Percentiles rank a stretch among this genome's conserved stretches.
These are phyloP conservation scores for Dendrostoma leiphaemia DNA, from an alignment of 2,329 filamentous ascomycete genomes.

Conservation along the genomic window DNA sequence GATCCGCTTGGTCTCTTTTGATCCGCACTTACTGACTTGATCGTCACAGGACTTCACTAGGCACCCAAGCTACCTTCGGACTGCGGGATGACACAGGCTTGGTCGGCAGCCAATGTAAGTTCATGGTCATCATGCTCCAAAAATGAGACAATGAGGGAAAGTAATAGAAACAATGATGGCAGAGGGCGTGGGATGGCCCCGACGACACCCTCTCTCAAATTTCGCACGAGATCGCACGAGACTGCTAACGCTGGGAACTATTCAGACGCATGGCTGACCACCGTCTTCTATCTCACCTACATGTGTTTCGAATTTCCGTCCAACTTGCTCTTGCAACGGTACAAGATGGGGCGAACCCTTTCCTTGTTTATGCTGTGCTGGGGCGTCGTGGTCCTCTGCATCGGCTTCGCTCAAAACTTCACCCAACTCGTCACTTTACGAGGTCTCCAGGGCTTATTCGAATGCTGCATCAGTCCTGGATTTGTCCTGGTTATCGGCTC, in stretches of 20 bases:
- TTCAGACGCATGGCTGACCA: conserved; percentile 27
- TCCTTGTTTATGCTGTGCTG: conserved; percentile 28
- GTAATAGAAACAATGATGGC: too few species aligned
- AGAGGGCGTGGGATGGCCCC: too few species aligned
- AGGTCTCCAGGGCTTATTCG: conserved; percentile 36
- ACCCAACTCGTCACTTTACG: conserved; percentile 33
- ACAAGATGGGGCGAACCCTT: conserved; percentile 24
- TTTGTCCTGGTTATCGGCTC: conserved; percentile 36
- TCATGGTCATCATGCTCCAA: too few species aligned
- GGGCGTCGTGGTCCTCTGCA: conserved; percentile 34
- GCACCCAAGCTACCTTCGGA: conserved; percentile 38
- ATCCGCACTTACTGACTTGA: background rate
- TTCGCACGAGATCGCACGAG: too few species aligned
- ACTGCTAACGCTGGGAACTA: too few species aligned
- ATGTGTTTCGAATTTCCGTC: conserved; percentile 31
- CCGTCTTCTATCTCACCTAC: conserved; percentile 34
- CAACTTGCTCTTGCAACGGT: conserved; percentile 28
- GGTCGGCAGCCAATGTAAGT: conserved; percentile 24
- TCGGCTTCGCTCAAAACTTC: conserved; percentile 37
- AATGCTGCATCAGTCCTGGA: conserved; percentile 37
- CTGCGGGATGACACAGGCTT: conserved; percentile 29
- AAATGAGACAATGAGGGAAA: too few species aligned
- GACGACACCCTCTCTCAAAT: too few species aligned
- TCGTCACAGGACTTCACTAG: conserved; percentile 30
- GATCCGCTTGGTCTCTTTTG: background rate